Conservation (phyloP, 176 grass and related monocot species). For the Panicum miliaceum region DNA sequence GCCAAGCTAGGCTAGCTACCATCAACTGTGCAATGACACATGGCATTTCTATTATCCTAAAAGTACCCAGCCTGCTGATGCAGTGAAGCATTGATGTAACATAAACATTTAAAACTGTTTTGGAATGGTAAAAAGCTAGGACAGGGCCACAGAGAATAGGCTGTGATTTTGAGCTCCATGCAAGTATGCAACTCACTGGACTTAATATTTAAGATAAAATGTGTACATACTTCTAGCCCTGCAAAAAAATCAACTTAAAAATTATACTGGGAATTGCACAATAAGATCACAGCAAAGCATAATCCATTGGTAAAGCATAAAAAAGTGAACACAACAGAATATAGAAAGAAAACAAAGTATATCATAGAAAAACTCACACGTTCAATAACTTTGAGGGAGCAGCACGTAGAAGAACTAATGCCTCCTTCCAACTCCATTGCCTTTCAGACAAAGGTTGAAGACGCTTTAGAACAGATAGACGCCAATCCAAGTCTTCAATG, state of each 20-base stretch:
- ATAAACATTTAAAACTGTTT: not conserved
- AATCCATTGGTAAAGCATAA: conserved; percentile 16
- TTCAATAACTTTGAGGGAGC: conserved; percentile 96
- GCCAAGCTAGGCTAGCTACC: not conserved
- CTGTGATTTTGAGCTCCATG: conserved; percentile 21
- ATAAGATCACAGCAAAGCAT: conserved; percentile 5
- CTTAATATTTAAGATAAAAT: conserved; percentile 10
- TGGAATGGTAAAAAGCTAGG: not conserved
- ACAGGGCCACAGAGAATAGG: conserved; percentile 6
- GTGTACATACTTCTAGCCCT: conserved; percentile 15
- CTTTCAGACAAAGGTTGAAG: conserved; percentile 73
- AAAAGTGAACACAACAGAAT: conserved; percentile 16
- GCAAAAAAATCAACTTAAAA: not conserved
- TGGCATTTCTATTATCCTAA: not conserved
- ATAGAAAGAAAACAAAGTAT: conserved; percentile 34
- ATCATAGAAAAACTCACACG: conserved; percentile 66
- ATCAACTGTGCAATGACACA: not conserved
- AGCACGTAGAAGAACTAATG: conserved; percentile 86
- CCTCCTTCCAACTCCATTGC: conserved; percentile 97
- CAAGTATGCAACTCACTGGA: not conserved
- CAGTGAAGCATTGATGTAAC: not conserved
- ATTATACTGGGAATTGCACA: conserved; percentile 19
- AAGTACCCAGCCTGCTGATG: not conserved
- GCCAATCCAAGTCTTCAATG: conserved; percentile 88
- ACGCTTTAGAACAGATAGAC: conserved; percentile 79